Evolutionary conservation across 2,329 filamentous ascomycete genomes (phyloP), one percentile per base, ranked within the genome.

Genomic region (Botrytis elliptica): DNA sequence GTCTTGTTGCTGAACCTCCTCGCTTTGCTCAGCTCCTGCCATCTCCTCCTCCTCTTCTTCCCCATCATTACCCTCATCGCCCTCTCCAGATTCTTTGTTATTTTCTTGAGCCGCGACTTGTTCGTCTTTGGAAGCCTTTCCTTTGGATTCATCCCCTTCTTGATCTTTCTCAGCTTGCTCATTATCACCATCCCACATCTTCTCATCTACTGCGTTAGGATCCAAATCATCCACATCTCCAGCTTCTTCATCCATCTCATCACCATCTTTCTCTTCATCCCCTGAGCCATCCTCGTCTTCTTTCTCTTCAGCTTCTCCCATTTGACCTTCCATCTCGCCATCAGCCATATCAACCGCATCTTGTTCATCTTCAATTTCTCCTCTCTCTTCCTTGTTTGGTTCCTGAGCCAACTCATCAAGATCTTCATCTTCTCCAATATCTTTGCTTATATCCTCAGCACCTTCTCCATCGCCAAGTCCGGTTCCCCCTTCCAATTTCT

Each of bases 361-460:
- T 78, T 95, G 90, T 80, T 95, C 89, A 77, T 94, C 90, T 77
- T 95, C 91, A 72, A 94, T 91, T 25, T 93, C 91, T 59, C 85
- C 83, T 55, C 88, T 85, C 40, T 85, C 81, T 60, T 85, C 83
- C 49, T 88, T 85, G 75, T 93, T 91, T 60, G 90, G 88, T 79
- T 98, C 92, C 81, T 98, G 93, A 0, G 96, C 95, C 63, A 99
- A 86, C 77, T 99, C 96, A 0, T 93, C 90, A 7, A 99, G 85
- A 81, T 99, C 95, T 81, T 99, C 96, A 75, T 99, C 95, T 25
- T 95, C 92, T 76, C 93, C 90, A 65, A 99, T 92, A 79, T 99
- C 96, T 81, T 99, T 98, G 83, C 95, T 98, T 77, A 99, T 98
- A 82, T 99, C 95, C 81, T 99, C 95, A 7, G 92, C 95, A 29